Percentiles rank a stretch among this genome's conserved stretches.
Evolutionary conservation across 1,284 basidiomycete genomes (phyloP).

Genomic region (Acaromyces ingoldii): DNA sequence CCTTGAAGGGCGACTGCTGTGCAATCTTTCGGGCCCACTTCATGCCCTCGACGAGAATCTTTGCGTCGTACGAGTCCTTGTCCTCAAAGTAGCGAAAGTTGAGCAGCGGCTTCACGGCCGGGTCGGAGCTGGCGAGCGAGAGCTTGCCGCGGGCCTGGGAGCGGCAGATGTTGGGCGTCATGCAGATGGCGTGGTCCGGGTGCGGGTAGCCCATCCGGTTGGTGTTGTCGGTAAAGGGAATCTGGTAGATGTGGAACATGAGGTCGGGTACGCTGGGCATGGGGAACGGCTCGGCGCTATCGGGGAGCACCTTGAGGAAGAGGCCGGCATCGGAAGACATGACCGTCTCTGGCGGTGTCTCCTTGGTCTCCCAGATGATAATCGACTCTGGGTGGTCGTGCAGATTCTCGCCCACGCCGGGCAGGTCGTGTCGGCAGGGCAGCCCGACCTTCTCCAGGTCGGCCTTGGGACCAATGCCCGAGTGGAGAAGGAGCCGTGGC

Average conservation of each 20-base stretch:
- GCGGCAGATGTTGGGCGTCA: constrained; percentile 53
- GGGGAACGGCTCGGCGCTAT: constrained; percentile 24
- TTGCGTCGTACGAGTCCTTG: constrained; percentile 55
- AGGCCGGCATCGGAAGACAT: constrained; percentile 52
- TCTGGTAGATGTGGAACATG: constrained; percentile 52
- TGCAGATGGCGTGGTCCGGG: constrained; percentile 52
- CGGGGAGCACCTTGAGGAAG: constrained; percentile 44
- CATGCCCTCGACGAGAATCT: constrained; percentile 56
- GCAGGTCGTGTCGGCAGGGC: constrained; percentile 53
- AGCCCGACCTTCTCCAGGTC: constrained; percentile 55
- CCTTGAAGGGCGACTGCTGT: constrained; percentile 54
- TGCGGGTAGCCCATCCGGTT: constrained; percentile 46
- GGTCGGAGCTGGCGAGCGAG: constrained; percentile 53
- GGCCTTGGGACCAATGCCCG: constrained; percentile 56
- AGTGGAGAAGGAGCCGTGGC: constrained; percentile 57
- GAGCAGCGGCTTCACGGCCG: constrained; percentile 54
- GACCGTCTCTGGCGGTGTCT: constrained; percentile 50
- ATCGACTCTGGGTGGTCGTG: constrained; percentile 56
- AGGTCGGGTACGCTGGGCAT: constrained; percentile 47
- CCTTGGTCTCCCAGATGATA: constrained; percentile 48
- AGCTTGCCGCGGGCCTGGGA: constrained; percentile 52
- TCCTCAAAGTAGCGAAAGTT: constrained; percentile 58
- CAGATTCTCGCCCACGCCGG: constrained; percentile 58
- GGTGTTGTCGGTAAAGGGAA: constrained; percentile 48
- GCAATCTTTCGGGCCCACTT: constrained; percentile 57